A percentile compares a stretch with the other conserved stretches of the same genome.
Conservation (phyloP, 164 flowering plant genomes). For the Dillenia suffruticosa region DNA sequence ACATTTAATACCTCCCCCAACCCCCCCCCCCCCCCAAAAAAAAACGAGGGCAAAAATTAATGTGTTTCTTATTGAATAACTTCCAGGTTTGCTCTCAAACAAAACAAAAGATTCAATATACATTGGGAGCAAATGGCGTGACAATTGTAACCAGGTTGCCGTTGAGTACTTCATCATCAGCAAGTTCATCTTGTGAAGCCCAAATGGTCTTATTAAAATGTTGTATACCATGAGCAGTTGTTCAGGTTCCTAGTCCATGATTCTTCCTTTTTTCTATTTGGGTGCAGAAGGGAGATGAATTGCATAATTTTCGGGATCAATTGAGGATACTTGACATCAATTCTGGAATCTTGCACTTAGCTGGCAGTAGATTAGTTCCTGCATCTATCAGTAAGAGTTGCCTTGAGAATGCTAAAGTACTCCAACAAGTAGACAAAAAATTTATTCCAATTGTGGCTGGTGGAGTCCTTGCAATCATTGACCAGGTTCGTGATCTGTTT, state of each 20-base stretch:
- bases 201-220: not conserved
- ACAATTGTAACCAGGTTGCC: slow-evolving; percentile 19
- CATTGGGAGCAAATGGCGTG: slow-evolving; percentile 53
- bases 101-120: slow-evolving; percentile 21
- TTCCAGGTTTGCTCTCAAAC: slow-evolving; percentile 28
- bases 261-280: not conserved
- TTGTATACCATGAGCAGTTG: not conserved
- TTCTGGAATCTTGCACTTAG: slow-evolving; percentile 66
- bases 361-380: slow-evolving; percentile 72
- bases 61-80: too few species aligned
- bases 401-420: slow-evolving; percentile 71
- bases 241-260: not conserved
- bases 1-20: too few species aligned
- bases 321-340: slow-evolving; percentile 59
- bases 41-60: too few species aligned
- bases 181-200: not conserved
- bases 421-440: slow-evolving; percentile 83
- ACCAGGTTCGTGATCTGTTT: slow-evolving; percentile 54
- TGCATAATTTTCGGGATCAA: slow-evolving; percentile 20
- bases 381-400: slow-evolving; percentile 54
- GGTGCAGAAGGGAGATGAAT: slow-evolving; percentile 31
- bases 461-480: slow-evolving; percentile 67
- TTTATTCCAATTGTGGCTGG: slow-evolving; percentile 79
- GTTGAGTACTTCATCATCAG: slow-evolving; percentile 26
- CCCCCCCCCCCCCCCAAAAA: too few species aligned